A percentile compares a stretch with the other conserved stretches of the same genome.
phyloP scores from a whole-genome alignment of 2,329 filamentous ascomycete genomes.

The Purpureocillium lavendulum region DNA sequence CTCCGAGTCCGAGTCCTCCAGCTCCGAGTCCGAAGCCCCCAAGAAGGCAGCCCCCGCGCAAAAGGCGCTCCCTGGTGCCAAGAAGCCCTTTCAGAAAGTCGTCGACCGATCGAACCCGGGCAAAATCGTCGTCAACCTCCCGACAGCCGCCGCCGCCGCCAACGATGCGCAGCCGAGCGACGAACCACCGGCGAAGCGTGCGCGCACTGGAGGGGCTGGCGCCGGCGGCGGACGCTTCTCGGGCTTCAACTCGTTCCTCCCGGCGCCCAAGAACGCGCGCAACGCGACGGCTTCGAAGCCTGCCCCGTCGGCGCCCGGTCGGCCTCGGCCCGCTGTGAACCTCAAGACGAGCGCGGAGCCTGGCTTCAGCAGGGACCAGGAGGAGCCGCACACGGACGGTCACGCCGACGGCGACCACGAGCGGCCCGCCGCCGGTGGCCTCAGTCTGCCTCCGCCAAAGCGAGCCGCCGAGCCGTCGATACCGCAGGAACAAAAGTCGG shows the following conservation, averaged over 20 bases:
- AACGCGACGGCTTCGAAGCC: constrained; percentile 14
- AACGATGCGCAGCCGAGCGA: constrained; percentile 25
- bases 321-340: constrained; percentile 38
- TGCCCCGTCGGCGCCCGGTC: constrained; percentile 16
- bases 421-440: constrained; percentile 10
- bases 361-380: constrained; percentile 61
- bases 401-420: constrained; percentile 10
- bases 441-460: constrained; percentile 33
- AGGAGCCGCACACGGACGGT: constrained; percentile 4
- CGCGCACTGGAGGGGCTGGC: constrained; percentile 40
- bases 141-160: constrained; percentile 33
- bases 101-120: constrained; percentile 73
- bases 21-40: constrained; percentile 40
- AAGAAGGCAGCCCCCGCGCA: constrained; percentile 18
- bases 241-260: constrained; percentile 80
- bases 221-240: constrained; percentile 55
- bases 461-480: constrained; percentile 36
- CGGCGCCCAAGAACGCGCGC: constrained; percentile 63
- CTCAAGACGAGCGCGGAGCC: constrained; percentile 78
- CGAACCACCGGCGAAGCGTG: constrained; percentile 59
- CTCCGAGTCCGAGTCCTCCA: constrained; percentile 72
- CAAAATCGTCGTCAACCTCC: constrained; percentile 77
- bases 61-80: constrained; percentile 20
- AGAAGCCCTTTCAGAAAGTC: constrained; percentile 68
- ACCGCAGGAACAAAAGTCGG: constrained; percentile 47